These are phyloP conservation scores for Pythium apleroticum DNA, from an alignment of 352 stramenopile genomes.

Conservation along the genomic window DNA sequence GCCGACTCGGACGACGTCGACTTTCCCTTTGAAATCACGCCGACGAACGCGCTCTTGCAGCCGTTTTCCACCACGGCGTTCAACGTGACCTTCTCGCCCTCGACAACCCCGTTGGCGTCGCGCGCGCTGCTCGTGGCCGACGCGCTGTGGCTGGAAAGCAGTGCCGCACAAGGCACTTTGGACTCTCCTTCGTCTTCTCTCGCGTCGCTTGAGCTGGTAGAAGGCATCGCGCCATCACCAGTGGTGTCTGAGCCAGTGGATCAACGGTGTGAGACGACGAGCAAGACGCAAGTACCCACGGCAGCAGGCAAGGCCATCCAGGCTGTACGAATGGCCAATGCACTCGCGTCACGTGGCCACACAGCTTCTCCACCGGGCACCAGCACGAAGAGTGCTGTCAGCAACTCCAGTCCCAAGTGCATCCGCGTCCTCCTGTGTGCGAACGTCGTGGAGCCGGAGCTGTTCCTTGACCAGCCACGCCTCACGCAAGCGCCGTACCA, in stretches of 20 bases:
- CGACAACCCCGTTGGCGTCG: conserved; percentile 14
- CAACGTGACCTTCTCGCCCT: conserved; percentile 51
- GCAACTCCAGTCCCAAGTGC: conserved; percentile 42
- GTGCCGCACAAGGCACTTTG: background rate
- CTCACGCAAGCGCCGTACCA: conserved; percentile 32
- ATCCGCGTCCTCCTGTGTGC: conserved; percentile 59
- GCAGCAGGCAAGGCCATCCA: conserved; percentile 68
- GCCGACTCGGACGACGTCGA: conserved; percentile 28
- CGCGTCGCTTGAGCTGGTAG: background rate
- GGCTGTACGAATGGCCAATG: conserved; percentile 67
- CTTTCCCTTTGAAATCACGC: conserved; percentile 42
- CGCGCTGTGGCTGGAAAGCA: conserved; percentile 45
- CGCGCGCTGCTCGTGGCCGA: conserved; percentile 62
- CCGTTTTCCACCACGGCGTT: conserved; percentile 44
- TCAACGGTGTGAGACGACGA: conserved; percentile 10
- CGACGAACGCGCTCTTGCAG: conserved; percentile 24
- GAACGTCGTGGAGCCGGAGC: conserved; percentile 60
- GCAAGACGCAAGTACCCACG: background rate
- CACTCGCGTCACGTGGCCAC: conserved; percentile 33
- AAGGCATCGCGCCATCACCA: background rate
- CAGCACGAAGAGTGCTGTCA: background rate
- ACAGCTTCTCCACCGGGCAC: background rate
- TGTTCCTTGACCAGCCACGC: conserved; percentile 53
- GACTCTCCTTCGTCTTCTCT: background rate
- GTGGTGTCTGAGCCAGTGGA: background rate